Evolutionary conservation across 177 flowering plant species (phyloP).

Genomic region (Vitis hybrid): DNA sequence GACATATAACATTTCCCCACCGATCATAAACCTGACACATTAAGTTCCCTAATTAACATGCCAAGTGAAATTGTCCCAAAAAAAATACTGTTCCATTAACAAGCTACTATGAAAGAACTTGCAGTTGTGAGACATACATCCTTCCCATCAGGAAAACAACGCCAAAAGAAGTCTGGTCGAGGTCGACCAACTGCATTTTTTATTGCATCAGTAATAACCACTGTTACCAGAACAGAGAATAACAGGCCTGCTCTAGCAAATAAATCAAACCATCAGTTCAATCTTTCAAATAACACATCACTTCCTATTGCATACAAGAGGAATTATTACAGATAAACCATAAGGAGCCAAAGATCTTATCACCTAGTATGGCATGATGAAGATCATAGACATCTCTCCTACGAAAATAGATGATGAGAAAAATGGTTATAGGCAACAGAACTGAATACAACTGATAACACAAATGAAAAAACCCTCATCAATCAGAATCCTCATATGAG

Average conservation of each 20-base stretch:
- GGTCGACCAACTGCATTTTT: slow-evolving; percentile 72
- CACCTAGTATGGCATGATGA: slow-evolving; percentile 61
- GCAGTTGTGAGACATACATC: slow-evolving; percentile 31
- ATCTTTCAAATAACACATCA: background rate
- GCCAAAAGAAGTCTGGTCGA: slow-evolving; percentile 72
- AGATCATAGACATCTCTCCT: slow-evolving; percentile 60
- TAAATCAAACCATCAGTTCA: background rate
- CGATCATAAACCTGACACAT: slow-evolving; percentile 39
- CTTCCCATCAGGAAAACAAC: slow-evolving; percentile 69
- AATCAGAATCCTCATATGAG: background rate
- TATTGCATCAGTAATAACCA: slow-evolving; percentile 55
- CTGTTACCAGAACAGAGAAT: slow-evolving; percentile 49
- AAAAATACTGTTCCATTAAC: background rate
- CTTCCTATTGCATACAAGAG: background rate
- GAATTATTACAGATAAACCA: background rate
- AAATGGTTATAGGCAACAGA: slow-evolving; percentile 36
- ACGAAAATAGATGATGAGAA: slow-evolving; percentile 37
- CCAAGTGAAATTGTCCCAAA: background rate
- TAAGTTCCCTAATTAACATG: too few relatives aligned
- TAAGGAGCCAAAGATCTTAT: background rate
- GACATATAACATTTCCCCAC: slow-evolving; percentile 49
- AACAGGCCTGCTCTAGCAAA: slow-evolving; percentile 43
- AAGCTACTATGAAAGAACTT: background rate
- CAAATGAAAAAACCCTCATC: background rate
- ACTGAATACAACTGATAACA: slow-evolving; percentile 40